Evolutionary conservation across 2,329 filamentous ascomycete genomes (phyloP), one percentile per base, ranked within the genome.

Genomic region (Sphaceloma murrayae): DNA sequence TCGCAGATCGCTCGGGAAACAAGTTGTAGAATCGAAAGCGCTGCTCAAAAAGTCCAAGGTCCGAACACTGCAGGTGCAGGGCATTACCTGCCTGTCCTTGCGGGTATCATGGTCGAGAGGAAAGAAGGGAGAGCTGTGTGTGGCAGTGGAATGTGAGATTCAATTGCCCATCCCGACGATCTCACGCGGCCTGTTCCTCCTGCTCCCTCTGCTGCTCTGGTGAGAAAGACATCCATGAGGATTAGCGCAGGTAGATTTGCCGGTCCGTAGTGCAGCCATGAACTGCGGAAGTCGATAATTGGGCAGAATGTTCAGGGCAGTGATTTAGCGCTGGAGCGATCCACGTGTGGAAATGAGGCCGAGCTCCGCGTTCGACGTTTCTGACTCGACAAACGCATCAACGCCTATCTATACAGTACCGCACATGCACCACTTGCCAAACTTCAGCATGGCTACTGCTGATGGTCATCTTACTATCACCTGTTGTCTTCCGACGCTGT

Each of bases 311-410:
- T 13, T 22, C 36, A 40, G 36, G 36, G 24, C 22, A 40, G 18
- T 26, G 26, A 40, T 16, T 29, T 40, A 22, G 36, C 36, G 36
- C 24, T 29, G 13, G 36, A 40, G 30, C 19, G 36, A 40, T 40
- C 36, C 36, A 40, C 36, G 36, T 40, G 36, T 40, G 36, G 36
- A 40, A 40, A 40, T 40, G 36, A 40, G 24, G 36, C 36, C 36
- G 36, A 29, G 36, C 36, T 40, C 36, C 36, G 36, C 36, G 27
- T 40, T 27, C 24, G 11, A 30, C 22, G 17, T 30, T 17, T 26
- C 22, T 40, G 36, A 40, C 36, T 40, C 36, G 24, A n/a, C n/a
- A n/a, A n/a, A n/a, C n/a, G n/a, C n/a, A n/a, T n/a, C n/a, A n/a
- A n/a, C n/a, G n/a, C n/a, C n/a, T n/a, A n/a, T n/a, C n/a, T n/a